Conservation (phyloP, 129 eudicot genomes). For the Ambrosia trifida region DNA sequence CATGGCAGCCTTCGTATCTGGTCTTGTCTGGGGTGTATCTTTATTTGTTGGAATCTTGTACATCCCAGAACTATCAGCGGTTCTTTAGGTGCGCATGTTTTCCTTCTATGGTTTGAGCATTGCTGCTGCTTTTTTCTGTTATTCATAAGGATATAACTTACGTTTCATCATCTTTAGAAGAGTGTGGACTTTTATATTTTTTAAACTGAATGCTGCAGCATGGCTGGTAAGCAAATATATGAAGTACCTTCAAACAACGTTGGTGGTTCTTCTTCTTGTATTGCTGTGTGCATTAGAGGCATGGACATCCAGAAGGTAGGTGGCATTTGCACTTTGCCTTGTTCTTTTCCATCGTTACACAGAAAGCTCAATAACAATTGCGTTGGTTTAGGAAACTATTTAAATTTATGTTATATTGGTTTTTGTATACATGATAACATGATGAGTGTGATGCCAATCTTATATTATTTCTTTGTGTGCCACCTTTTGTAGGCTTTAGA, state of each 20-base stretch:
- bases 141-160: constrained; percentile 14
- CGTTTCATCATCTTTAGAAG: not conserved
- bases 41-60: constrained; percentile 70
- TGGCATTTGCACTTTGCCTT: constrained; percentile 16
- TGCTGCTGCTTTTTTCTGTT: not conserved
- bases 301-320: constrained; percentile 82
- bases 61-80: constrained; percentile 70
- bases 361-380: not conserved
- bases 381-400: not conserved
- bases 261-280: constrained; percentile 90
- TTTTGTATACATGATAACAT: not conserved
- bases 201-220: constrained; percentile 33
- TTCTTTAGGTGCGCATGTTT: constrained; percentile 63
- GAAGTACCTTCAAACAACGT: constrained; percentile 85
- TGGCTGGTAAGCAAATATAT: constrained; percentile 93
- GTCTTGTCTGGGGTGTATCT: constrained; percentile 78
- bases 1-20: constrained; percentile 87
- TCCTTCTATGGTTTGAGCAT: constrained; percentile 12
- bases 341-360: not conserved
- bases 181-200: constrained; percentile 5
- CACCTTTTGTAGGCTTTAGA: constrained; percentile 69
- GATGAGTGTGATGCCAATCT: constrained; percentile 16
- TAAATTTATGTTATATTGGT: constrained; percentile 6
- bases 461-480: constrained; percentile 7
- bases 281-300: constrained; percentile 81